phyloP scores from a whole-genome alignment of 1,284 basidiomycete genomes.

The Fomitopsis betulina region DNA sequence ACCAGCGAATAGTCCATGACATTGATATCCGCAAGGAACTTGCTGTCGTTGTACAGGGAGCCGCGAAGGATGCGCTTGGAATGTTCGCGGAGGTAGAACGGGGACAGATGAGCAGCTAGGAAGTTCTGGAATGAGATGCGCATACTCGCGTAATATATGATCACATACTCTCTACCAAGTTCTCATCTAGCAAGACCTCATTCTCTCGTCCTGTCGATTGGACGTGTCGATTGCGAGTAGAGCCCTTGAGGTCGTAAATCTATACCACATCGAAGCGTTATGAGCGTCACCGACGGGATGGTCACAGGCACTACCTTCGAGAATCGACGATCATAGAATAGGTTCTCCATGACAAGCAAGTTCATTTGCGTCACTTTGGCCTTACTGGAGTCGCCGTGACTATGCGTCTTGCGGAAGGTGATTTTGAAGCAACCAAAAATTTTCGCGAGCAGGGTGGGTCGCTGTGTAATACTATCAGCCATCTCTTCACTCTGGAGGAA shows the following conservation, averaged over 20 bases:
- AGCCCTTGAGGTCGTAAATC: constrained; percentile 96
- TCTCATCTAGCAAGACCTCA: constrained; percentile 92
- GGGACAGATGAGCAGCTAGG: constrained; percentile 65
- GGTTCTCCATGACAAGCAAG: constrained; percentile 95
- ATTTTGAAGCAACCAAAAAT: constrained; percentile 98
- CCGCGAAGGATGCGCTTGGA: constrained; percentile 90
- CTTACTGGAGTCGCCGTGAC: constrained; percentile 55
- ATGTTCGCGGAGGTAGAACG: constrained; percentile 94
- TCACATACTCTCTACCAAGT: constrained; percentile 74
- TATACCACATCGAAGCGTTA: constrained; percentile 25
- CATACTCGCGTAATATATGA: not conserved
- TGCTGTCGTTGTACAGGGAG: constrained; percentile 91
- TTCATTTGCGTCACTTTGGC: constrained; percentile 90
- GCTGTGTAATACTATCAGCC: constrained; percentile 39
- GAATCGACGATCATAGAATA: constrained; percentile 90
- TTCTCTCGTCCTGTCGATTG: constrained; percentile 88
- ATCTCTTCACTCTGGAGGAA: not conserved
- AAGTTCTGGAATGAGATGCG: not conserved
- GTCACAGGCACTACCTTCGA: constrained; percentile 53
- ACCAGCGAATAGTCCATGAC: constrained; percentile 99
- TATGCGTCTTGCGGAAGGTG: constrained; percentile 82
- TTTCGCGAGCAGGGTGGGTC: constrained; percentile 93
- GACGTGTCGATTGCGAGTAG: constrained; percentile 87
- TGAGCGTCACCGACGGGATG: not conserved
- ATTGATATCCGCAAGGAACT: constrained; percentile 92